Conservation (phyloP, 2,329 filamentous ascomycete genomes). For the Exophiala sp. region DNA sequence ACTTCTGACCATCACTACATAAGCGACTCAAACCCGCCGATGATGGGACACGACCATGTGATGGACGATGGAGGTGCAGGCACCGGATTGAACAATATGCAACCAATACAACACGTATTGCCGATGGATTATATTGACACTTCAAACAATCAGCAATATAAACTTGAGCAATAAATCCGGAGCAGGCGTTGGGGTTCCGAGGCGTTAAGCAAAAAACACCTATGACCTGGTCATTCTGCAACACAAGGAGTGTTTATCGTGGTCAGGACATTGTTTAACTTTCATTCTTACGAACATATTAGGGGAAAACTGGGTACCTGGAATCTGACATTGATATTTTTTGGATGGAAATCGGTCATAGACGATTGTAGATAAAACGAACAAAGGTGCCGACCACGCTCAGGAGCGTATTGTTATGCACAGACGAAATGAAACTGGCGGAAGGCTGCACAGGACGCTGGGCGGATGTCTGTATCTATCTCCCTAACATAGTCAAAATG, state of each 20-base stretch:
- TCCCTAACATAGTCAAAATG: too few species aligned
- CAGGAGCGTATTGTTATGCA: background rate
- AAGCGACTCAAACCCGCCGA: conserved; percentile 17
- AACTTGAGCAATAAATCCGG: conserved; percentile 18
- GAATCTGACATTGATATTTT: conserved; percentile 26
- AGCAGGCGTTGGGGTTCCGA: conserved; percentile 29
- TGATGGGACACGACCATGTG: conserved; percentile 27
- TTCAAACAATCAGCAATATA: conserved; percentile 17
- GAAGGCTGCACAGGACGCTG: background rate
- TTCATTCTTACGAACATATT: too few species aligned
- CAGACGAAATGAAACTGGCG: background rate
- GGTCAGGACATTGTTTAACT: too few species aligned
- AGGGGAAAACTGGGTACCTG: too few species aligned
- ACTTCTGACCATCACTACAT: conserved; percentile 21
- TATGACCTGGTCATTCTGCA: background rate
- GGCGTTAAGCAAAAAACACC: conserved; percentile 12
- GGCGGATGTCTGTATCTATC: too few species aligned
- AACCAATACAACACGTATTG: conserved; percentile 28
- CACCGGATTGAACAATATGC: conserved; percentile 27
- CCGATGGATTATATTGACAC: conserved; percentile 29
- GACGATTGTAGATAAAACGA: background rate
- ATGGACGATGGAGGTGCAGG: conserved; percentile 26
- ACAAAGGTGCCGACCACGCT: background rate
- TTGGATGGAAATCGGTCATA: conserved; percentile 14
- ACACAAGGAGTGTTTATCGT: too few species aligned